Evolutionary conservation across 306 rosid genomes (phyloP), one percentile per base, ranked within the genome.

Genomic region (Ormosia emarginata): DNA sequence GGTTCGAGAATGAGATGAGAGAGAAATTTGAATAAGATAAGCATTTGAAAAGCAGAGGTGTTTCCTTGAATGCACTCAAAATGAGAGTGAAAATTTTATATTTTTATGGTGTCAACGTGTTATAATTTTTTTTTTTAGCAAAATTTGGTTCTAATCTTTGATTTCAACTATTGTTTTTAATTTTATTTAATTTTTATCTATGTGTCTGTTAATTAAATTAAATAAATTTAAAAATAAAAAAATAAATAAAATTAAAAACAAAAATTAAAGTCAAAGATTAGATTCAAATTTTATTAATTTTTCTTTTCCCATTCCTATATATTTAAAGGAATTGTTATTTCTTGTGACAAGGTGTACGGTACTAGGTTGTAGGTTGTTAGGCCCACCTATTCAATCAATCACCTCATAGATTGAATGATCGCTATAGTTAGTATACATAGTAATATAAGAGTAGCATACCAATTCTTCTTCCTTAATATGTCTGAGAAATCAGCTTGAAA

Each of bases 361-460:
- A 39, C n/a, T 4, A 7, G 9, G 32, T 4, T 33, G 63, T 29
- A 30, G 1, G 30, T 2, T 0, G 46, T 37, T 14, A 33, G 71
- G 5, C 32, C 71, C 71, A 39, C 14, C 5, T 8, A n/a, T n/a
- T 87, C 89, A 85, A 76, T 85, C 90, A 71, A 87, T 75, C 86
- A 81, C 77, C 88, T 65, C 85, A 84, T 81, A 70, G 92, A 83
- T 85, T 86, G 86, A 87, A 79, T 78, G 79, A 87, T 83, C 77
- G 88, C 82, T 78, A 10, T 73, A 85, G 91, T 87, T 81, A 85
- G 90, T 86, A 81, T 87, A 79, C 75, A 86, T 80, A 87, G 41
- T 58, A 52, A n/a, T 71, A 82, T 88, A 85, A 73, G 82, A 89
- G 87, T 79, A 76, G 84, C 90, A 79, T 68, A 82, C 88, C 88